Conservation (phyloP, 192 early-diverging fungal genomes). For the Haplosporangium gracile region DNA sequence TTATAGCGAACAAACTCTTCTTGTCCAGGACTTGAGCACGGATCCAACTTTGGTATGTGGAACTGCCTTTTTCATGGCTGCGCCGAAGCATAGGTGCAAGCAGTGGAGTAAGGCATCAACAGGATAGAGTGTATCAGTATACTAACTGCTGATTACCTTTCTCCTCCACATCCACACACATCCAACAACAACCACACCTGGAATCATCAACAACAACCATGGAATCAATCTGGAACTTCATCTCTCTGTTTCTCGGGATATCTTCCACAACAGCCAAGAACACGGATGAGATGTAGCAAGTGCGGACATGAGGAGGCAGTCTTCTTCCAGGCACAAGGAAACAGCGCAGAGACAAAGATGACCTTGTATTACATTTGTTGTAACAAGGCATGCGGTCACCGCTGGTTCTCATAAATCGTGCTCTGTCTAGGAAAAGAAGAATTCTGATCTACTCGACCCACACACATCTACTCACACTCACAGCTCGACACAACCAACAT, state of each 20-base stretch:
- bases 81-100: neutral
- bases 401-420: slow-evolving; percentile 67
- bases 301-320: slow-evolving; percentile 75
- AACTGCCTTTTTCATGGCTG: neutral
- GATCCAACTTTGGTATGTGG: slow-evolving; percentile 78
- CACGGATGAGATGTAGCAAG: slow-evolving; percentile 70
- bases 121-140: neutral
- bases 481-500: neutral
- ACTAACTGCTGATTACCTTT: neutral
- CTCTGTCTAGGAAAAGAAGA: neutral
- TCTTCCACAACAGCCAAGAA: slow-evolving; percentile 64
- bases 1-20: slow-evolving; percentile 77
- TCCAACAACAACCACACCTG: neutral
- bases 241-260: neutral
- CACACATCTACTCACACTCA: neutral
- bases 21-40: slow-evolving; percentile 77
- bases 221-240: neutral
- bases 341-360: slow-evolving; percentile 81
- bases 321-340: slow-evolving; percentile 83
- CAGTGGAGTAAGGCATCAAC: neutral
- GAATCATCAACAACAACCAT: neutral
- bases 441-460: neutral
- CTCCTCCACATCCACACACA: neutral
- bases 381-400: slow-evolving; percentile 74
- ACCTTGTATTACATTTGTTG: slow-evolving; percentile 85